These are phyloP conservation scores for Pinus tabuliformis DNA, from an alignment of 75 land plant genomes.

Conservation along the genomic window DNA sequence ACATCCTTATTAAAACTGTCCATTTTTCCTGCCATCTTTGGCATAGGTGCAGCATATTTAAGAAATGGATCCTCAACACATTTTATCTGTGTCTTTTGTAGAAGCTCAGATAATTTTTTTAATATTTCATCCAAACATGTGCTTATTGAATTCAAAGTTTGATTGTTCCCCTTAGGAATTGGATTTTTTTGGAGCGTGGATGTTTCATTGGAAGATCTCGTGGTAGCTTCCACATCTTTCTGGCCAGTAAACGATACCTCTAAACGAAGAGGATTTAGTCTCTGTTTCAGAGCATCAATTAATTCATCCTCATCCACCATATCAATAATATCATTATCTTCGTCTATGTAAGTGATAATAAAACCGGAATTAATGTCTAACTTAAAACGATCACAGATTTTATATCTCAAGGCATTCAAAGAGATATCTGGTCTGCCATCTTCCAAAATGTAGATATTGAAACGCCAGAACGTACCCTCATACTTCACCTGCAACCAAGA, in stretches of 20 bases:
- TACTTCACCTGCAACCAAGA: conserved; percentile 51
- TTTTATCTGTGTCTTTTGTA: not conserved
- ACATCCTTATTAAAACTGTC: conserved; percentile 4
- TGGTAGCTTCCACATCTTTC: too few relatives aligned
- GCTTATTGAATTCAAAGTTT: not conserved
- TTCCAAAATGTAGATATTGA: conserved; percentile 21
- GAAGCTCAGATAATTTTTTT: conserved; percentile 12
- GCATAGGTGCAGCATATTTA: conserved; percentile 1
- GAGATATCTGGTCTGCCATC: conserved; percentile 24
- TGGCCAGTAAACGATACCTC: conserved; percentile 19
- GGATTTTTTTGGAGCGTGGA: too few relatives aligned
- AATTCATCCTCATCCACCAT: conserved; percentile 71
- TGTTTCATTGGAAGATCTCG: too few relatives aligned
- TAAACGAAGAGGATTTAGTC: conserved; percentile 65
- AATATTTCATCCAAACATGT: conserved; percentile 9
- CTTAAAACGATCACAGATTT: conserved; percentile 41
- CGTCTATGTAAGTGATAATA: conserved; percentile 63
- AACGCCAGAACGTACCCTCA: conserved; percentile 60
- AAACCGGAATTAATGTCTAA: conserved; percentile 37
- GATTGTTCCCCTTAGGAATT: not conserved
- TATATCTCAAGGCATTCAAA: conserved; percentile 40
- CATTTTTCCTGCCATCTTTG: conserved; percentile 5
- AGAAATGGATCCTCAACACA: conserved; percentile 3
- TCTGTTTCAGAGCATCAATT: conserved; percentile 54
- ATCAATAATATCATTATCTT: conserved; percentile 62